Base-by-base conservation (phyloP, 2,329 filamentous ascomycete genomes). In the Fragosphaeria purpurea region DNA sequence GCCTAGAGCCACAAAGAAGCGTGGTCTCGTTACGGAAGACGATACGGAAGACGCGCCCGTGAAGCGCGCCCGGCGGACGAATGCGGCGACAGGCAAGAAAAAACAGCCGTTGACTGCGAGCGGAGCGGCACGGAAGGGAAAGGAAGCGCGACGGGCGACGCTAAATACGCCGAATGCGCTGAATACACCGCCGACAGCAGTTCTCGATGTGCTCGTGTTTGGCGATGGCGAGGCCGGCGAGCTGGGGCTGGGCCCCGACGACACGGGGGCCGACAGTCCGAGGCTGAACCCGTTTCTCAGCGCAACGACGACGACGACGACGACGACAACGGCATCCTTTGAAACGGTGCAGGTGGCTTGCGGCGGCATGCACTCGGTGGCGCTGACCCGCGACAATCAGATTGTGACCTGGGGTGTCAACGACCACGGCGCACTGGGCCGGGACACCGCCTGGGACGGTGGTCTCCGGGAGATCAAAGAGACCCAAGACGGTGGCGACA, bases 341-440 rank as follows among this genome's bases (percentile, higher is more conserved):
- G 9, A 46, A 12, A 51, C 85, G 33, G 80, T 85, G 7, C 73
- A 78, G 60, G 63, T 85, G 49, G 79, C 79, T 51, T 72, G 77
- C 45, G 82, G 82, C 51, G 82, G 82, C 42, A 85, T 86, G 82
- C 82, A 86, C 64, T 75, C 73, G 48, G 67, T 82, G 55, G 82
- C 80, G 11, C 65, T 86, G 47, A 85, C 82, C 32, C 71, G 78
- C 56, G 79, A 85, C 62, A 82, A 82, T 65, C 76, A 77, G 62
- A 79, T 86, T 56, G 68, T 82, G 46, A 83, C 80, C 30, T 86
- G 82, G 82, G 82, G 82, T 53, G 82, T 85, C 51, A 85, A 85
- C 61, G 82, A 86, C 61, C 75, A 82, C 57, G 79, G 79, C 51
- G 80, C 82, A 10, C 70, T 86, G 45, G 82, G 82, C 35, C 71